Evolutionary conservation across 2,329 filamentous ascomycete species (phyloP), one percentile per base, ranked within the genome.

Genomic region (Alternaria panax): DNA sequence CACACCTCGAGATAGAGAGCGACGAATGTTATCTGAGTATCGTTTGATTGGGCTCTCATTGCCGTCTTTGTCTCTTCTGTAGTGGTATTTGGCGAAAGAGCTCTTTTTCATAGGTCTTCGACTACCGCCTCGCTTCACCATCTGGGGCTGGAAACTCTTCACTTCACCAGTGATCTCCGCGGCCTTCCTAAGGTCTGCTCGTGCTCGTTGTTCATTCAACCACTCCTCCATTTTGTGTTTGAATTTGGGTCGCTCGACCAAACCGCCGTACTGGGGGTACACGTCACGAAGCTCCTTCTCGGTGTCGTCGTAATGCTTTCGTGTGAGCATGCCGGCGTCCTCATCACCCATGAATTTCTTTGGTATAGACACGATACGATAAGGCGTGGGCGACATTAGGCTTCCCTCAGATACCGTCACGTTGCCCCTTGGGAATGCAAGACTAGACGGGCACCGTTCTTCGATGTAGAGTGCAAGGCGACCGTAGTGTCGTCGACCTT

Each of bases 351-450:
- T 22, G 6, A 28, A n/a, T 14, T 53, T 57, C 28, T 62, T 62
- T 2, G 67, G 57, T 16, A 56, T 43, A 11, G 67, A 70, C 2
- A 71, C 41, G 12, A 73, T 20, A 2, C 69, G 68, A n/a, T 66
- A 69, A 4, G 72, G 64, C 8, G 64, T 69, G n/a, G 70, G 56
- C 14, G 68, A 65, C n/a, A 54, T 54, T 5, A 62, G n/a, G 12
- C 57, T 51, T 4, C 43, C 62, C 3, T 60, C n/a, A 24, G 62
- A 50, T 38, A 62, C 51, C 7, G 18, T 43, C 2, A 74, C 55
- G 41, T 75, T 77, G 30, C 54, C 62, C n/a, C 71, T 65, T 2
- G 74, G 74, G 50, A 77, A 77, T 2, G 74, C 73, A 2, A 76
- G 56, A 5, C 67, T 65, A 48, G 72, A 75, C 7, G 74, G 74